Conservation (phyloP, 2,329 filamentous ascomycete genomes). For the Didymella pomorum region DNA sequence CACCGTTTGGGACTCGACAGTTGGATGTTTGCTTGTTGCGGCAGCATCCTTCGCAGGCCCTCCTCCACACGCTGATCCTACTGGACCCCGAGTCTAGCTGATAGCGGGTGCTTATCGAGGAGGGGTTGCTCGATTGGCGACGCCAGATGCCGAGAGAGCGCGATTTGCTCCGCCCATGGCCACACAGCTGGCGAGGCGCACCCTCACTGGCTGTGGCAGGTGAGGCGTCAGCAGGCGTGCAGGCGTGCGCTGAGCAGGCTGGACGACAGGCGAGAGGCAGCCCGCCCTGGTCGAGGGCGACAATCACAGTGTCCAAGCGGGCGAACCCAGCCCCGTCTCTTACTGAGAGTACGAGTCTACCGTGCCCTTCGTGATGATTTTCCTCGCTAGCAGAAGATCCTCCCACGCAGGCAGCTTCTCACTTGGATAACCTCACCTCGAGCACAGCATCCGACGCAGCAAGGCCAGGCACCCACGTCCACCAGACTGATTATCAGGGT, state of each 20-base stretch:
- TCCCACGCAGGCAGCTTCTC: conserved; percentile 11
- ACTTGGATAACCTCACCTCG: conserved; percentile 13
- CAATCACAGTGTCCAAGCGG: conserved; percentile 21
- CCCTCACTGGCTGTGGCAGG: conserved; percentile 36
- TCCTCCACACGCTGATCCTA: conserved; percentile 36
- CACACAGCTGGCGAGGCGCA: conserved; percentile 11
- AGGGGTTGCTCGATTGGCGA: conserved; percentile 38
- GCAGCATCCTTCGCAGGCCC: conserved; percentile 26
- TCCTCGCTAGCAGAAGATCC: conserved; percentile 18
- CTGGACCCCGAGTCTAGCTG: conserved; percentile 34
- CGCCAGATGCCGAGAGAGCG: conserved; percentile 24
- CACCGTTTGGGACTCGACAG: conserved; percentile 18
- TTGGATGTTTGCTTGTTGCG: conserved; percentile 32
- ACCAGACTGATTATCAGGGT: conserved; percentile 25
- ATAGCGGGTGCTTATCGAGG: conserved; percentile 41
- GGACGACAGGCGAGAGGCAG: conserved; percentile 15
- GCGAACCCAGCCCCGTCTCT: conserved; percentile 31
- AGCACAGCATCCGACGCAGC: conserved; percentile 18
- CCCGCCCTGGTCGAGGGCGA: conserved; percentile 22
- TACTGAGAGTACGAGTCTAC: background rate
- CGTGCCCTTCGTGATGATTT: conserved; percentile 12
- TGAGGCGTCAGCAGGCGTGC: conserved; percentile 27
- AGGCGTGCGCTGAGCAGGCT: conserved; percentile 15
- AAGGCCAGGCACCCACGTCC: conserved; percentile 27
- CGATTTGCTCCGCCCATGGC: conserved; percentile 10